Evolutionary conservation across 1,284 basidiomycete genomes (phyloP).

Genomic region (Phylloboletellus chloephorus): DNA sequence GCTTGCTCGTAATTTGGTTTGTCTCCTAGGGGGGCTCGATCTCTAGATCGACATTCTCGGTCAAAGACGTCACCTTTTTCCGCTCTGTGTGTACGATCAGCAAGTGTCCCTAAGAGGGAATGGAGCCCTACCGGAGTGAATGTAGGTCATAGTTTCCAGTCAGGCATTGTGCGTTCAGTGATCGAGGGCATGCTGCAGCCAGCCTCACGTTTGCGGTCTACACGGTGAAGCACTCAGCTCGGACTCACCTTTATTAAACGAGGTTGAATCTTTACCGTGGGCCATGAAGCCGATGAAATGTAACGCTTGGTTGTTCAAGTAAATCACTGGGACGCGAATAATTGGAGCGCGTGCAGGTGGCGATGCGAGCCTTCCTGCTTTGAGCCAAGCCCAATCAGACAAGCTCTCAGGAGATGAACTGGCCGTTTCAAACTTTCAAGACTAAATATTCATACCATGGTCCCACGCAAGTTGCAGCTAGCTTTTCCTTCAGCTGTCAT

Average conservation of each 20-base stretch:
- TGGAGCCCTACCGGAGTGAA: slow-evolving; percentile 16
- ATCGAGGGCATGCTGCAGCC: not conserved
- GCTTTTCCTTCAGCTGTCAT: slow-evolving; percentile 39
- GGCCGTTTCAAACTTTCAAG: slow-evolving; percentile 35
- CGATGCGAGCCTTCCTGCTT: slow-evolving; percentile 55
- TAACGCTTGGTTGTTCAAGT: not conserved
- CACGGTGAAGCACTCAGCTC: slow-evolving; percentile 8
- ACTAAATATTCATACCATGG: slow-evolving; percentile 57
- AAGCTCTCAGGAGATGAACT: slow-evolving; percentile 44
- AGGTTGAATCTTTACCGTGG: slow-evolving; percentile 17
- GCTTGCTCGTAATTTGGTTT: slow-evolving; percentile 17
- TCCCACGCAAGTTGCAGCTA: slow-evolving; percentile 58
- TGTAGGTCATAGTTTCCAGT: slow-evolving; percentile 14
- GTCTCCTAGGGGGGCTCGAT: slow-evolving; percentile 6
- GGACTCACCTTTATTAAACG: not conserved
- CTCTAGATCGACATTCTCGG: not conserved
- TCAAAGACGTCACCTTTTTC: slow-evolving; percentile 14
- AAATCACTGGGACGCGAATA: too few species aligned
- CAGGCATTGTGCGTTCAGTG: slow-evolving; percentile 3
- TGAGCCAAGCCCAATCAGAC: slow-evolving; percentile 53
- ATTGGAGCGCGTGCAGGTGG: slow-evolving; percentile 8
- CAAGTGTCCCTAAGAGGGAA: not conserved
- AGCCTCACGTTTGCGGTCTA: slow-evolving; percentile 19
- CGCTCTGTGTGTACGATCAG: slow-evolving; percentile 13
- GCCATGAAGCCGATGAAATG: slow-evolving; percentile 11